Evolutionary conservation across 805 yeast genomes (phyloP).

Genomic region (Lipomyces sp.): DNA sequence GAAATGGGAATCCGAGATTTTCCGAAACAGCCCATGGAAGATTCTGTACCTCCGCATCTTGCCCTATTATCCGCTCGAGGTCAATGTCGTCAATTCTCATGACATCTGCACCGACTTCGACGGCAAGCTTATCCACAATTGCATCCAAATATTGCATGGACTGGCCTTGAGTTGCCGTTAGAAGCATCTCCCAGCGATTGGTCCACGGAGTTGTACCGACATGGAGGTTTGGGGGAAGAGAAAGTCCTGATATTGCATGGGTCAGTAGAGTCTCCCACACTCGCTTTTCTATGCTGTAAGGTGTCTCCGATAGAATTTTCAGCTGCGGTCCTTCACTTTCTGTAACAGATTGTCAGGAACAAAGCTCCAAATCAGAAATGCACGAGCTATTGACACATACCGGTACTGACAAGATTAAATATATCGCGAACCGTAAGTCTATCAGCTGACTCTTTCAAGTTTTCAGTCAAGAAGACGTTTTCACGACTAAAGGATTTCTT

Average conservation of each 20-base stretch:
- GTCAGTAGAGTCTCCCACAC: constrained; percentile 12
- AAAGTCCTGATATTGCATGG: constrained; percentile 4
- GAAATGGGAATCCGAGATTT: neutral
- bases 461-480: constrained; percentile 11
- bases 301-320: constrained; percentile 4
- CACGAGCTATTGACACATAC: neutral
- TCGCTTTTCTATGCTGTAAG: constrained; percentile 14
- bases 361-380: neutral
- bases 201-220: constrained; percentile 12
- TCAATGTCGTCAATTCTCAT: constrained; percentile 19
- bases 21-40: neutral
- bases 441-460: constrained; percentile 1
- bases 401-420: constrained; percentile 7
- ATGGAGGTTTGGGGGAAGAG: constrained; percentile 1
- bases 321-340: constrained; percentile 10
- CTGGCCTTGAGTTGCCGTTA: constrained; percentile 21
- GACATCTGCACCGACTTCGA: constrained; percentile 16
- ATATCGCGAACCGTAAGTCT: constrained; percentile 1
- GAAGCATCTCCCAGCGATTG: constrained; percentile 9
- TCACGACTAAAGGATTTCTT: constrained; percentile 2
- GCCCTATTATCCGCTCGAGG: constrained; percentile 14
- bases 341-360: neutral
- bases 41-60: constrained; percentile 3
- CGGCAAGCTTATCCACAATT: constrained; percentile 15
- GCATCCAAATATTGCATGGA: constrained; percentile 23